Evolutionary conservation across 1,284 basidiomycete genomes (phyloP).

Genomic region (Boletus sp.): DNA sequence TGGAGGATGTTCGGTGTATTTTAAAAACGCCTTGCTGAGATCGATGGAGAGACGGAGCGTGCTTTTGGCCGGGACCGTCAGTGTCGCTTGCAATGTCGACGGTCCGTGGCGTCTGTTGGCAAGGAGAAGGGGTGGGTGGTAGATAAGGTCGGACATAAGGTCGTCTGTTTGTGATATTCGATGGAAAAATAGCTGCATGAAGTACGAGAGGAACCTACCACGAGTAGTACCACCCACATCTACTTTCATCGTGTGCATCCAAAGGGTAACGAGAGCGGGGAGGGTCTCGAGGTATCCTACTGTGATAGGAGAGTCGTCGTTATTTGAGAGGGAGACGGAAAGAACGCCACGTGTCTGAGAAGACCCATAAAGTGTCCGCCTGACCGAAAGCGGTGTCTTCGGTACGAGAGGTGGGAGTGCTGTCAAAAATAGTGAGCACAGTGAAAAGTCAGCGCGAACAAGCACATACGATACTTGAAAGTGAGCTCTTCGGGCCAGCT

Average conservation of each 20-base stretch:
- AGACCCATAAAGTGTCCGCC: constrained; percentile 73
- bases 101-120: constrained; percentile 36
- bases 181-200: background rate
- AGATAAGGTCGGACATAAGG: constrained; percentile 59
- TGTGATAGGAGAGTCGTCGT: constrained; percentile 48
- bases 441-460: background rate
- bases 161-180: constrained; percentile 16
- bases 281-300: constrained; percentile 88
- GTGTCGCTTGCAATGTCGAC: constrained; percentile 60
- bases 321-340: constrained; percentile 72
- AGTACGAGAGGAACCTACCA: constrained; percentile 43
- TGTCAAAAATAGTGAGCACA: constrained; percentile 12
- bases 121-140: constrained; percentile 72
- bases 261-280: constrained; percentile 92
- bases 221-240: constrained; percentile 45
- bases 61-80: constrained; percentile 72
- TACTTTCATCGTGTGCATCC: constrained; percentile 78
- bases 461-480: constrained; percentile 61
- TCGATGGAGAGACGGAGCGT: constrained; percentile 73
- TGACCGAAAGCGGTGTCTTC: constrained; percentile 60
- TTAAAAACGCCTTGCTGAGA: constrained; percentile 84
- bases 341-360: constrained; percentile 81
- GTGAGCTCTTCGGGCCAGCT: constrained; percentile 53
- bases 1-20: constrained; percentile 95
- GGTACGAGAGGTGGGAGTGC: constrained; percentile 34